A percentile compares a stretch with the other conserved stretches of the same genome.
Conservation (phyloP, 2,329 filamentous ascomycete genomes). For the Ampelomyces quisqualis region DNA sequence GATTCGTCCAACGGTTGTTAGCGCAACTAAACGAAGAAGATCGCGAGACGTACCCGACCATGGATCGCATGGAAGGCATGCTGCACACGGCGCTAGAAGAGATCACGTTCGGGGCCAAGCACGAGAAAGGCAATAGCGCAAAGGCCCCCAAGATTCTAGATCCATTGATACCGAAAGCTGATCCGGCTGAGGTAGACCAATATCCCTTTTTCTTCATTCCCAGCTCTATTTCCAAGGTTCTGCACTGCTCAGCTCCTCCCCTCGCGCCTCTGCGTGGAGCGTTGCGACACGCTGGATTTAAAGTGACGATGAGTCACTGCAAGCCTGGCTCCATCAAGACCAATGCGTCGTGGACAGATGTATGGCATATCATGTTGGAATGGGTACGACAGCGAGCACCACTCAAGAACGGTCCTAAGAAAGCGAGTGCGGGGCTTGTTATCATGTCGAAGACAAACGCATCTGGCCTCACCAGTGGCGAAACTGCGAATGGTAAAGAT, state of each 20-base stretch:
- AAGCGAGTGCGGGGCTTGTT: constrained; percentile 68
- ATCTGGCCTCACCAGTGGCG: constrained; percentile 9
- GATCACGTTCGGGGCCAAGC: constrained; percentile 36
- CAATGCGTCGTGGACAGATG: constrained; percentile 81
- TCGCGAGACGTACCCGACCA: constrained; percentile 73
- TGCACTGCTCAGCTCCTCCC: constrained; percentile 79
- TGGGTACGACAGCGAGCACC: constrained; percentile 82
- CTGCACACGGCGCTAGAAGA: constrained; percentile 86
- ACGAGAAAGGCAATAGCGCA: constrained; percentile 17
- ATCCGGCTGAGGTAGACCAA: constrained; percentile 58
- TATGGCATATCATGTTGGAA: constrained; percentile 93
- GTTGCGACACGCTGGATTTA: constrained; percentile 76
- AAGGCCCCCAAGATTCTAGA: constrained; percentile 31
- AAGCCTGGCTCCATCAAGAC: constrained; percentile 90
- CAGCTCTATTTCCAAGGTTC: constrained; percentile 68
- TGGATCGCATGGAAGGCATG: constrained; percentile 84
- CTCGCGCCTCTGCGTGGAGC: constrained; percentile 79
- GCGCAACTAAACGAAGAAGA: constrained; percentile 68
- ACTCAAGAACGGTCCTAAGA: constrained; percentile 70
- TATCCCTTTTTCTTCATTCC: constrained; percentile 87
- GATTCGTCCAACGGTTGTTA: constrained; percentile 79
- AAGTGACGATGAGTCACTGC: constrained; percentile 81
- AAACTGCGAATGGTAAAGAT: constrained; percentile 5
- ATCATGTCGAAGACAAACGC: constrained; percentile 49
- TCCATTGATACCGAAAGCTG: constrained; percentile 42